Base-by-base conservation (phyloP, 345 rosid species). In the Rhizophora apiculata region DNA sequence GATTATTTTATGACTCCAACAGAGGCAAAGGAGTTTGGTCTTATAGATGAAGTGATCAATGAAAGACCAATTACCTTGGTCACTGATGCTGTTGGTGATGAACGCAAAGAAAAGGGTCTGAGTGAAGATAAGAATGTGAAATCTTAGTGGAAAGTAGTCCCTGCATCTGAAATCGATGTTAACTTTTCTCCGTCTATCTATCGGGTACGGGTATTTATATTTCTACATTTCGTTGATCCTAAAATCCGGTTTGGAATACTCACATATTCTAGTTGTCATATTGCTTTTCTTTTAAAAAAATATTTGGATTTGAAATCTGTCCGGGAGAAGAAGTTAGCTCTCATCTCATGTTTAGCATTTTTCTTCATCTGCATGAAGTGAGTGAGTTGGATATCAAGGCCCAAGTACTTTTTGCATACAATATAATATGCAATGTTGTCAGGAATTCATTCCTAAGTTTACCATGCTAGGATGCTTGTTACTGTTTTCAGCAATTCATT, bases 1-100 rank as follows among this genome's bases (percentile, higher is more conserved):
- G 99, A 92, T 84, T 83, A 85, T 78, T 92, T 96, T 79, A 92
- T 92, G 99, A 92, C 98, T 56, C 92, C 98, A 0, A 86, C 78
- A 54, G 99, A 92, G 80, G 93, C 97, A 18, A 92, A 92, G 81
- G 90, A 86, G 67, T 95, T 95, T 70, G 99, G 99, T 21, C 83
- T 95, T 62, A 96, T 96, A 56, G 99, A 96, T 60, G 99, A 90
- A 67, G 99, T 96, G 16, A 92, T 96, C 67, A 96, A 89, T 79
- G 82, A 85, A 79, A 86, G 96, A 67, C 99, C 98, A 7, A 72
- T 86, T 76, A 74, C 88, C 78, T 76, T 96, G 81, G 96, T 92
- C 63, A 64, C 96, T 49, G 98, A 90, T 80, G 96, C 97, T 37
- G 79, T 88, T 66, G 93, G 68, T 15, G 74, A 71, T 69, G 98